Evolutionary conservation across 208 protist species (phyloP).

Genomic region (Angomonas deanei): DNA sequence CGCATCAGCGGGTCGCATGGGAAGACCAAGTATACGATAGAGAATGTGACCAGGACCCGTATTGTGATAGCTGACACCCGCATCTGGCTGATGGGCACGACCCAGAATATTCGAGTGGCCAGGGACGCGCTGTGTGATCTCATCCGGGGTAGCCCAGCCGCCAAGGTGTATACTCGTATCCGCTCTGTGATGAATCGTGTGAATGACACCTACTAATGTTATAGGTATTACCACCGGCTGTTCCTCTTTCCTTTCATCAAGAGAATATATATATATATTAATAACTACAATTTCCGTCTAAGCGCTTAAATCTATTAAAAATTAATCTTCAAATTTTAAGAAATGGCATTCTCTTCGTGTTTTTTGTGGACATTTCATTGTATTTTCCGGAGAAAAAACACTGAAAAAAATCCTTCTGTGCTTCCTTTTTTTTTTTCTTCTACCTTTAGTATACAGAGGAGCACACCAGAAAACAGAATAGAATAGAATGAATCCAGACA

Average conservation of each 20-base stretch:
- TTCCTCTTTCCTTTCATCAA: background rate
- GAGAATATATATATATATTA: background rate
- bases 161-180: slow-evolving; percentile 97
- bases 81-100: slow-evolving; percentile 99
- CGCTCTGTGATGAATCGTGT: slow-evolving; percentile 93
- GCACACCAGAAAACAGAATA: background rate
- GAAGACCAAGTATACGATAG: slow-evolving; percentile 99
- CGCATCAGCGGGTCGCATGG: slow-evolving; percentile 99
- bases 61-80: slow-evolving; percentile 98
- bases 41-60: slow-evolving; percentile 98
- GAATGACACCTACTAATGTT: slow-evolving; percentile 91
- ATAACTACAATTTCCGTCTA: too few species aligned
- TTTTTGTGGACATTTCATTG: too few species aligned
- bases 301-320: background rate
- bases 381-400: too few species aligned
- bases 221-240: background rate
- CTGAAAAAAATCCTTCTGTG: too few species aligned
- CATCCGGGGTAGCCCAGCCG: slow-evolving; percentile 95
- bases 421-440: slow-evolving; percentile 4
- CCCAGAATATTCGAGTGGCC: slow-evolving; percentile 96
- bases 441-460: background rate
- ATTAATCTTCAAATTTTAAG: too few species aligned
- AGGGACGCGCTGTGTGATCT: slow-evolving; percentile 96
- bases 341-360: too few species aligned
- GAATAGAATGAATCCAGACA: background rate